phyloP scores from a whole-genome alignment of 768 basidiomycete species.

The Nidularia sp. region DNA sequence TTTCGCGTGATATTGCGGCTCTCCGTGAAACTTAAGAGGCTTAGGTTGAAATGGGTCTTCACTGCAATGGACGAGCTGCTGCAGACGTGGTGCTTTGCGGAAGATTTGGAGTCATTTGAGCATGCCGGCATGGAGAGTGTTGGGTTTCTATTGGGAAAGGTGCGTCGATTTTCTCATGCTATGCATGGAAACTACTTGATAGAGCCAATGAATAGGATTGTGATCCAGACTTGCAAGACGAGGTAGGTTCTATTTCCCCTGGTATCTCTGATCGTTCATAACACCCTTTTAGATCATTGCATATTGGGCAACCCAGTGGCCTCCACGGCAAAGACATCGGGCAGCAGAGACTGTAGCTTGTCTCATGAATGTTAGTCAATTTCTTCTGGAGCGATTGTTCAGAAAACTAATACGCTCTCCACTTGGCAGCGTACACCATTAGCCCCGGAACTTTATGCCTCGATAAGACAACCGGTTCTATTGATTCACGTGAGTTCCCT shows the following conservation, averaged over 20 bases:
- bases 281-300: constrained; percentile 61
- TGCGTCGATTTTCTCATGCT: constrained; percentile 23
- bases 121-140: constrained; percentile 60
- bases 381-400: neutral
- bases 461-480: constrained; percentile 59
- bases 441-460: constrained; percentile 38
- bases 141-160: constrained; percentile 51
- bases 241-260: constrained; percentile 49
- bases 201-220: constrained; percentile 31
- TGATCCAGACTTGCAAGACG: constrained; percentile 57
- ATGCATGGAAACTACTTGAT: neutral
- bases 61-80: constrained; percentile 62
- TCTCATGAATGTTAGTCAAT: constrained; percentile 53
- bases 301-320: constrained; percentile 55
- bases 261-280: too few species aligned
- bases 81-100: constrained; percentile 59
- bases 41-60: constrained; percentile 55
- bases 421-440: constrained; percentile 52
- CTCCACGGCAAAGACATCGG: constrained; percentile 51
- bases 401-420: neutral
- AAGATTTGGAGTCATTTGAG: constrained; percentile 65
- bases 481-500: constrained; percentile 55
- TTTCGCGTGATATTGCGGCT: constrained; percentile 1
- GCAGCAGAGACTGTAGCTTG: constrained; percentile 51
- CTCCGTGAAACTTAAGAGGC: constrained; percentile 3